Evolutionary conservation across 139 green algal genomes (phyloP).

Genomic region (Chlorella vulgaris): DNA sequence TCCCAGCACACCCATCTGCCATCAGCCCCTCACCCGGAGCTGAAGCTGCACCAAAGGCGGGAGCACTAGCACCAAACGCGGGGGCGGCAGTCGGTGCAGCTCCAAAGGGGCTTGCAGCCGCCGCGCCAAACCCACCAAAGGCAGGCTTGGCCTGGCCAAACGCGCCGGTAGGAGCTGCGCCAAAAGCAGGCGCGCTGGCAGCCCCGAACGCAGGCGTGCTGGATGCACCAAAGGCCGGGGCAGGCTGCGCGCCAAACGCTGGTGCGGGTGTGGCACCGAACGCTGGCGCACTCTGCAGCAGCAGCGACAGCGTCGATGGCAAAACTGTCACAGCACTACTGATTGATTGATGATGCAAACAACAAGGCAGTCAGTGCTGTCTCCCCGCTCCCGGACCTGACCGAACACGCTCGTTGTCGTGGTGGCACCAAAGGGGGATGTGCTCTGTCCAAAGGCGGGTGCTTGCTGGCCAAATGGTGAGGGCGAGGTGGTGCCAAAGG

Average conservation of each 20-base stretch:
- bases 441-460: slow-evolving; percentile 10
- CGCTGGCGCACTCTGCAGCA: slow-evolving; percentile 37
- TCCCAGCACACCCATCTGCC: no score
- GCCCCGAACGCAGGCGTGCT: slow-evolving; percentile 51
- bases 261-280: slow-evolving; percentile 39
- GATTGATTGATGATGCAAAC: not conserved
- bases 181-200: slow-evolving; percentile 52
- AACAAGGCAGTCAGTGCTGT: not conserved
- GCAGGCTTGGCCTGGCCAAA: slow-evolving; percentile 53
- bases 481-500: slow-evolving; percentile 38
- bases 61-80: slow-evolving; percentile 34
- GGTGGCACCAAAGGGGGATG: slow-evolving; percentile 49
- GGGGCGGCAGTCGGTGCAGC: slow-evolving; percentile 23
- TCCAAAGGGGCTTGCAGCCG: slow-evolving; percentile 36
- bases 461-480: slow-evolving; percentile 41
- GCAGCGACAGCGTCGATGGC: not conserved
- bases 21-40: slow-evolving; percentile 11
- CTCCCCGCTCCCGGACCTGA: slow-evolving; percentile 14
- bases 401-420: slow-evolving; percentile 46
- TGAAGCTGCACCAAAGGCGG: slow-evolving; percentile 33
- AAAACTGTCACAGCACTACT: not conserved
- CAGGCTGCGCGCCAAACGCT: slow-evolving; percentile 47
- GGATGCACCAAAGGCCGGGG: slow-evolving; percentile 57
- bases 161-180: slow-evolving; percentile 27
- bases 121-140: slow-evolving; percentile 34